These are phyloP conservation scores for Penicillium nordicum DNA, from an alignment of 2,329 filamentous ascomycete genomes.

Conservation along the genomic window DNA sequence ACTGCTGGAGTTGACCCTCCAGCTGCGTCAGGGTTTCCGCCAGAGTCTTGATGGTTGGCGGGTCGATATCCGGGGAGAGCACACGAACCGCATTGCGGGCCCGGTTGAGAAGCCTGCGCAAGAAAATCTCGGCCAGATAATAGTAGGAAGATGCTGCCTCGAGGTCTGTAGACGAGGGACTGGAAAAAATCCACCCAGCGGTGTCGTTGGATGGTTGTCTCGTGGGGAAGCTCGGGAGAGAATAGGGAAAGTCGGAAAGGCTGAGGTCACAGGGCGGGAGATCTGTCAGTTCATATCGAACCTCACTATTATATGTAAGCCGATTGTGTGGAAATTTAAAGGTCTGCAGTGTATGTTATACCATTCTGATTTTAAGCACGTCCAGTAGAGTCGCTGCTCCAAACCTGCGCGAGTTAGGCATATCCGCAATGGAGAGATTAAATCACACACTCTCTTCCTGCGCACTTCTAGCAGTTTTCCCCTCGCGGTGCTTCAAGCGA, in stretches of 20 bases:
- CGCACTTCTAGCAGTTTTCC: constrained; percentile 16
- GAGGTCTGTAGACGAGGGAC: constrained; percentile 13
- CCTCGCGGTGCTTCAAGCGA: constrained; percentile 23
- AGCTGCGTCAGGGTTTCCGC: constrained; percentile 19
- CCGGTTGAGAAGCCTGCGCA: constrained; percentile 34
- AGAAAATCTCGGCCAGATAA: constrained; percentile 26
- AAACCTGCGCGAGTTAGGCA: constrained; percentile 16
- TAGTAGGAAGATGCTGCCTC: constrained; percentile 25
- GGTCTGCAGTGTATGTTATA: neutral
- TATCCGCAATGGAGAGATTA: neutral
- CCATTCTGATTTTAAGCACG: constrained; percentile 28
- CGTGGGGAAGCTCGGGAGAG: constrained; percentile 22
- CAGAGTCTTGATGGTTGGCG: constrained; percentile 14
- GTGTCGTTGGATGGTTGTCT: constrained; percentile 14
- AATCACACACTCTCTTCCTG: constrained; percentile 24
- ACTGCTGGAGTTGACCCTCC: constrained; percentile 24
- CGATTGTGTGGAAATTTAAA: neutral
- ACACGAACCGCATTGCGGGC: constrained; percentile 22
- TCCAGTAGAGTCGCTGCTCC: constrained; percentile 27
- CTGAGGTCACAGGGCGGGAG: constrained; percentile 25
- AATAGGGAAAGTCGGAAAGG: constrained; percentile 25
- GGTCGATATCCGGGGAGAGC: constrained; percentile 17
- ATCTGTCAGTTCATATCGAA: constrained; percentile 25
- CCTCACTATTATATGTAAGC: constrained; percentile 16
- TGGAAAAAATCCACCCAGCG: constrained; percentile 11